These are phyloP conservation scores for Coprinopsis sp. DNA, from an alignment of 768 basidiomycete genomes.

Conservation along the genomic window DNA sequence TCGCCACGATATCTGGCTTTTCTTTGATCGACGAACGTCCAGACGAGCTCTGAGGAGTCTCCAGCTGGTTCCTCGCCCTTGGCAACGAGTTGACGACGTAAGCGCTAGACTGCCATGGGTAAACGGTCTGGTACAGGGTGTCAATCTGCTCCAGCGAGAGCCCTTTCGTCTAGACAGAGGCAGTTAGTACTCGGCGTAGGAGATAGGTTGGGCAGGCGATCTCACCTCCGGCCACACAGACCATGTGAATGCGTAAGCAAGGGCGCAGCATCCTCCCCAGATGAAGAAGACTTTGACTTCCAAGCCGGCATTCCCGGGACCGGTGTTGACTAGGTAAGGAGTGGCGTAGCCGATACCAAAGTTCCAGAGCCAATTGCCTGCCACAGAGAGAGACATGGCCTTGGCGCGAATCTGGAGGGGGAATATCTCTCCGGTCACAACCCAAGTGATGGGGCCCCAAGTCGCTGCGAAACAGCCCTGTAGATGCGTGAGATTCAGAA, in stretches of 20 bases:
- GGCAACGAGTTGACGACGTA: constrained; percentile 35
- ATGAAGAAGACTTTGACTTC: constrained; percentile 82
- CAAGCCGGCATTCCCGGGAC: constrained; percentile 45
- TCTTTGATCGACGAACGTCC: too few species aligned
- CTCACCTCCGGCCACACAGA: constrained; percentile 69
- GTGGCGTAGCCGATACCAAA: constrained; percentile 62
- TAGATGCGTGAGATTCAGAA: too few species aligned
- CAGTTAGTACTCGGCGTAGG: constrained; percentile 5
- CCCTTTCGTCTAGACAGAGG: constrained; percentile 54
- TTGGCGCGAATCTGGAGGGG: constrained; percentile 79
- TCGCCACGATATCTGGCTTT: too few species aligned
- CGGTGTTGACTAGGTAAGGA: constrained; percentile 55
- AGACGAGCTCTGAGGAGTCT: too few species aligned
- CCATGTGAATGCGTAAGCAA: constrained; percentile 72
- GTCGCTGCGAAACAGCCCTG: too few species aligned
- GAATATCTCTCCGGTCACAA: constrained; percentile 75
- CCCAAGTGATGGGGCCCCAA: constrained; percentile 74
- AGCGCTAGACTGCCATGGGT: constrained; percentile 43
- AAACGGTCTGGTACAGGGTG: constrained; percentile 65
- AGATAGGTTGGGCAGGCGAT: neutral
- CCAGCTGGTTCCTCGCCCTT: constrained; percentile 15
- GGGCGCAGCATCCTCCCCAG: constrained; percentile 65
- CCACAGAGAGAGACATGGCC: constrained; percentile 68
- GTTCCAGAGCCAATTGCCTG: constrained; percentile 64
- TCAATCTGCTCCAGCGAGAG: constrained; percentile 85